phyloP scores from a whole-genome alignment of 2,329 filamentous ascomycete genomes.

The Furcasterigmium furcatum region DNA sequence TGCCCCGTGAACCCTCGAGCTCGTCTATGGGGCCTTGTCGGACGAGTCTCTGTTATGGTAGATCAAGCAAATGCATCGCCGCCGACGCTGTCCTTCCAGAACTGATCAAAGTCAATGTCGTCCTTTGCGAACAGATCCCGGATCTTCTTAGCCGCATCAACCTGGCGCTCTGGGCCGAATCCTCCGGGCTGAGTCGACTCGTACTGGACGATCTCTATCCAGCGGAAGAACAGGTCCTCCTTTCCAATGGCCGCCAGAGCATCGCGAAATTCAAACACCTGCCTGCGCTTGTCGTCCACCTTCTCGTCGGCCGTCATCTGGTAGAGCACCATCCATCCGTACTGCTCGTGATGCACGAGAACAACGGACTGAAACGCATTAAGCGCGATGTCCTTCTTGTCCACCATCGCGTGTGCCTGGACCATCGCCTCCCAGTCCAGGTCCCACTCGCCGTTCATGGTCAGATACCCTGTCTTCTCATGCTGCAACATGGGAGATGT shows the following conservation, averaged over 20 bases:
- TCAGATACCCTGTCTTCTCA: conserved; percentile 82
- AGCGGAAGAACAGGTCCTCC: conserved; percentile 85
- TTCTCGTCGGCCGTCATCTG: conserved; percentile 41
- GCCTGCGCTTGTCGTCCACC: conserved; percentile 64
- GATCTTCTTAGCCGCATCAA: conserved; percentile 69
- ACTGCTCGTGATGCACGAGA: conserved; percentile 64
- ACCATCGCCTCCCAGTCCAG: conserved; percentile 84
- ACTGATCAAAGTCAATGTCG: conserved; percentile 76
- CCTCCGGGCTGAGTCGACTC: conserved; percentile 77
- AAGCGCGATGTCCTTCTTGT: conserved; percentile 54
- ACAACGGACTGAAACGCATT: conserved; percentile 71
- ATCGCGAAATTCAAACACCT: conserved; percentile 79
- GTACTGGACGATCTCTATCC: conserved; percentile 90
- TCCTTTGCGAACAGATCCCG: conserved; percentile 71
- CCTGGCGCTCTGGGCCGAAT: conserved; percentile 72
- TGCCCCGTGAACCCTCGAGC: too few relatives aligned
- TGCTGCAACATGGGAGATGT: conserved; percentile 64
- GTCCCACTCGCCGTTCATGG: conserved; percentile 84
- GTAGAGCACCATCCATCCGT: conserved; percentile 69
- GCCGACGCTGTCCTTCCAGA: conserved; percentile 66
- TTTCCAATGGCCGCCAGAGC: conserved; percentile 73
- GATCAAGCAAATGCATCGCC: conserved; percentile 11
- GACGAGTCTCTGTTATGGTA: too few relatives aligned
- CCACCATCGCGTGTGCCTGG: conserved; percentile 65
- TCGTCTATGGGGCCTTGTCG: too few relatives aligned